Evolutionary conservation across 1,284 basidiomycete species (phyloP).

Genomic region (Rhodotorula sp.): DNA sequence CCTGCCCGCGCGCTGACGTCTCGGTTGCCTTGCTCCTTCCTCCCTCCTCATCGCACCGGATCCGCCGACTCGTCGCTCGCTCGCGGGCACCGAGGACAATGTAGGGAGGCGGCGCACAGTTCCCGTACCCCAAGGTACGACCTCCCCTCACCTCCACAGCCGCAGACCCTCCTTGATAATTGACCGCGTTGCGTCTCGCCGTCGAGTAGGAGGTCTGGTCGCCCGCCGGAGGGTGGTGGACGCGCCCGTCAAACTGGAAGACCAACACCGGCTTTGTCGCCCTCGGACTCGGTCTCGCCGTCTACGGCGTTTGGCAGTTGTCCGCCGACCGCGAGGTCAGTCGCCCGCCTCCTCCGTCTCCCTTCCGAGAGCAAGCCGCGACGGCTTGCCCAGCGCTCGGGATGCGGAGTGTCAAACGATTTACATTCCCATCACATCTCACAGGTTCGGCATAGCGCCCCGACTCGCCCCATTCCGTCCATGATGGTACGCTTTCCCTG

Average conservation of each 20-base stretch:
- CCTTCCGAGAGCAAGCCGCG: background rate
- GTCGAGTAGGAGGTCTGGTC: constrained; percentile 55
- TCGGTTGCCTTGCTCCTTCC: background rate
- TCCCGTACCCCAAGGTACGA: constrained; percentile 55
- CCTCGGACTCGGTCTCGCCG: constrained; percentile 52
- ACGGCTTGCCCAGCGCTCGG: too few relatives aligned
- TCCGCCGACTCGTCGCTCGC: background rate
- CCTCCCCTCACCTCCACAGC: background rate
- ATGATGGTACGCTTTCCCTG: constrained; percentile 45
- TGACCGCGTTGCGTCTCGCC: background rate
- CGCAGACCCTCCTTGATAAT: background rate
- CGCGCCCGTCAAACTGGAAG: constrained; percentile 57
- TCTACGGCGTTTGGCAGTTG: constrained; percentile 55
- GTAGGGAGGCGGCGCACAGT: constrained; percentile 52
- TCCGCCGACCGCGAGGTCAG: constrained; percentile 56
- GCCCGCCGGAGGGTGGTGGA: constrained; percentile 59
- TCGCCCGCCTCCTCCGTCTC: constrained; percentile 3
- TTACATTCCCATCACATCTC: background rate
- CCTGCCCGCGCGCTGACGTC: background rate
- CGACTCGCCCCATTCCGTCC: constrained; percentile 54
- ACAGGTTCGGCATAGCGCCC: constrained; percentile 51
- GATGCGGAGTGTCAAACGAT: too few relatives aligned
- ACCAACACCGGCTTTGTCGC: constrained; percentile 54
- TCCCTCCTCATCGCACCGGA: background rate
- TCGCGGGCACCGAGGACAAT: background rate